Base-by-base conservation (phyloP, 2,329 filamentous ascomycete genomes). In the Apiospora marii region DNA sequence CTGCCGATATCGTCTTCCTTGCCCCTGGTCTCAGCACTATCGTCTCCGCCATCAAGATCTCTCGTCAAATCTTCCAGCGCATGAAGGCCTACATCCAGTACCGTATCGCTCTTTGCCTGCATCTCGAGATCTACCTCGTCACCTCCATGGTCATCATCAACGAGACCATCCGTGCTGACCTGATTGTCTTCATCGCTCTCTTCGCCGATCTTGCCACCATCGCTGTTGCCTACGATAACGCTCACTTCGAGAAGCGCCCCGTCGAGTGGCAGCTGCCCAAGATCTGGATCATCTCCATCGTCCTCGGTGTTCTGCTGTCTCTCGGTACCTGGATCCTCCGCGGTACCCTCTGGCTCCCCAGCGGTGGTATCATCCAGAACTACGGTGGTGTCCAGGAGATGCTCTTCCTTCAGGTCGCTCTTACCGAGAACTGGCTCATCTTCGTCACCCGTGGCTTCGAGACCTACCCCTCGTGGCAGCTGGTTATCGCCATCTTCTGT, bases 371-470 rank as follows among this genome's bases (percentile, higher is more conserved):
- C 80, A 90, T 94, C 80, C 89, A 93, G 84, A 92, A 93, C 85
- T 93, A 89, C 79, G 92, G 92, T 81, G 89, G 89, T 78, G 87
- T 93, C 74, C 92, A 94, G 84, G 91, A 92, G 80, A 92, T 94
- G 75, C 84, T 94, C 74, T 94, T 94, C 86, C 87, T 94, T 67
- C 87, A 94, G 81, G 91, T 94, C 78, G 89, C 91, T 16, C 86
- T 94, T 30, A 92, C 92, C 19, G 91, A 94, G 84, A 94, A 93
- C 81, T 94, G 92, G 92, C 87, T 94, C 74, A 94, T 94, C 80
- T 93, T 94, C 82, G 92, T 94, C 80, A 94, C 92, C 61, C 91
- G 92, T 79, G 90, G 92, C 81, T 86, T 93, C 81, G 87, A 91
- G 83, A 93, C 91, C 51, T 89, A 86, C 83, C 91, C 91, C 76